Evolutionary conservation across 179 eudicot genomes (phyloP), one percentile per base, ranked within the genome.

Genomic region (Spinacia oleracea): DNA sequence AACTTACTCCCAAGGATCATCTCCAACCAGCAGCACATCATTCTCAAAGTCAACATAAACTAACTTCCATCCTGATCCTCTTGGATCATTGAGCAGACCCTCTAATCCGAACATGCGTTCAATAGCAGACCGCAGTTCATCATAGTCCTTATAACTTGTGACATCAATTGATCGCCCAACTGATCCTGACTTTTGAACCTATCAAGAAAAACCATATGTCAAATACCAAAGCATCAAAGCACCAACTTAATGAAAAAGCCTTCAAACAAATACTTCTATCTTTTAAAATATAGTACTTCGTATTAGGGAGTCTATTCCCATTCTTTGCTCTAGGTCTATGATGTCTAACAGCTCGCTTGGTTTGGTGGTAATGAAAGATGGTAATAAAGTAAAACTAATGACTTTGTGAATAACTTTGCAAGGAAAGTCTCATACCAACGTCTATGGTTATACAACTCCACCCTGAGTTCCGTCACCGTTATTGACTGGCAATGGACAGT

Each of bases 1-100:
- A 53, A 87, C 99, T 93, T 89, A 96, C 99, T 93, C 96, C 99
- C 98, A 96, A 29, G 99, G 99, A 82, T 96, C 98, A 71, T 96
- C 99, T 27, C 98, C 99, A 43, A 93, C 97, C 38, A 96, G 96
- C 40, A 96, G 88, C 58, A 96, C 95, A 59, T 96, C 98, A 51
- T 87, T 93, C 83, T 96, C 99, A 43, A 88, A 93, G 83, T 96
- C 99, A 69, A 93, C 98, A 29, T 96, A 93, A 16, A 96, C 99
- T 60, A 96, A 79, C 83, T 93, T 93, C 99, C 99, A 96, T 8
- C 92, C 97, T 4, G 97, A 88, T 7, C 92, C 87, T 82, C 87
- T 83, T 8, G 87, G 85, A 71, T 93, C 97, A 76, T 81, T 91
- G 43, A 96, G 90, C 85, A 93, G 81, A 25, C 96, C 92, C 58